Evolutionary conservation across 1,139 yeast genomes (phyloP).

Genomic region (Wickerhamiella infanticola): DNA sequence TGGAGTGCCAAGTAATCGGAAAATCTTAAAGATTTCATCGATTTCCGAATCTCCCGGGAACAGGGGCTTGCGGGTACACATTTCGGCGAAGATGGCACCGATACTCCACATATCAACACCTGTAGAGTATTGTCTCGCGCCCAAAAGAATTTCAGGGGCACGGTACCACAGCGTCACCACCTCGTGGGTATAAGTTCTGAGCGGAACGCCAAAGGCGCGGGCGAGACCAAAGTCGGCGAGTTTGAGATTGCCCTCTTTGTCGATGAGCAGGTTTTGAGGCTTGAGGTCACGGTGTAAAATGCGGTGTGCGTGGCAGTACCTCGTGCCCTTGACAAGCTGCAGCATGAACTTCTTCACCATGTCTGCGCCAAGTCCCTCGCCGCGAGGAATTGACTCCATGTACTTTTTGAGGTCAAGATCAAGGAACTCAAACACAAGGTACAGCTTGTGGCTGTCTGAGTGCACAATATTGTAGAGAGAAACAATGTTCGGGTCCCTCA

Average conservation of each 20-base stretch:
- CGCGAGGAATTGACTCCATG: slow-evolving; percentile 91
- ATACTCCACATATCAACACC: slow-evolving; percentile 99
- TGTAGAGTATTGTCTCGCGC: slow-evolving; percentile 94
- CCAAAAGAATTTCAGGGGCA: slow-evolving; percentile 88
- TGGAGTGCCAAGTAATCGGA: slow-evolving; percentile 88
- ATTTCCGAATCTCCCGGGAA: slow-evolving; percentile 98
- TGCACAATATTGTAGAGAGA: slow-evolving; percentile 87
- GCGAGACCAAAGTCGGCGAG: slow-evolving; percentile 97
- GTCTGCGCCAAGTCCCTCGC: slow-evolving; percentile 75
- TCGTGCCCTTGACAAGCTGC: slow-evolving; percentile 83
- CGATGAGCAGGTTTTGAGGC: slow-evolving; percentile 87
- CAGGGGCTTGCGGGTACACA: slow-evolving; percentile 90
- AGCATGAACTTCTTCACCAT: slow-evolving; percentile 89
- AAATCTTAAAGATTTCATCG: slow-evolving; percentile 91
- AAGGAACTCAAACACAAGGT: slow-evolving; percentile 82
- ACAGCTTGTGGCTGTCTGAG: slow-evolving; percentile 87
- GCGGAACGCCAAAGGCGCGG: slow-evolving; percentile 91
- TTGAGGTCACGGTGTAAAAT: slow-evolving; percentile 91
- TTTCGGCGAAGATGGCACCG: slow-evolving; percentile 96
- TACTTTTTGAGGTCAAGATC: slow-evolving; percentile 91
- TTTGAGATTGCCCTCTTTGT: slow-evolving; percentile 88
- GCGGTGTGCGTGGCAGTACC: slow-evolving; percentile 90
- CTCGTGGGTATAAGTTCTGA: slow-evolving; percentile 92
- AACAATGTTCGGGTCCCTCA: slow-evolving; percentile 85
- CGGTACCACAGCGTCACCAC: slow-evolving; percentile 97